These are phyloP conservation scores for Gossypium mustelinum DNA, from an alignment of 345 rosid genomes.

Conservation along the genomic window DNA sequence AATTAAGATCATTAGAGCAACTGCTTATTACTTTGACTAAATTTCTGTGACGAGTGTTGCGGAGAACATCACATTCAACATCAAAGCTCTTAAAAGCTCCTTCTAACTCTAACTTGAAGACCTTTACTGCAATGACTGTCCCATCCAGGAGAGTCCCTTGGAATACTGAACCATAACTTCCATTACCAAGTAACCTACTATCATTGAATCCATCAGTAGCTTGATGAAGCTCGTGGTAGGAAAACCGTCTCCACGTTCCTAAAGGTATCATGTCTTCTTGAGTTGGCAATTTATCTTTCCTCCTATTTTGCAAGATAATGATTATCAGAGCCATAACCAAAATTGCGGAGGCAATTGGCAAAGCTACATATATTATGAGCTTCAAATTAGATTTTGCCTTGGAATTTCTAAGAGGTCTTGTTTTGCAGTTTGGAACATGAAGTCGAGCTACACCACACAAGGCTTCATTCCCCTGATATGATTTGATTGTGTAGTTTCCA, in stretches of 20 bases:
- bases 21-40: slow-evolving; percentile 12
- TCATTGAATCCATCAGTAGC: neutral
- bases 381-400: neutral
- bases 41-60: slow-evolving; percentile 16
- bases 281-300: neutral
- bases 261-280: neutral
- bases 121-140: slow-evolving; percentile 11
- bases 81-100: neutral
- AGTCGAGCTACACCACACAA: slow-evolving; percentile 13
- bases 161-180: slow-evolving; percentile 20
- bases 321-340: neutral
- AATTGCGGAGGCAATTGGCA: neutral
- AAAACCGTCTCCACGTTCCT: slow-evolving; percentile 5
- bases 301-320: neutral
- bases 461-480: slow-evolving; percentile 12
- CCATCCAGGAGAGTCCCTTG: slow-evolving; percentile 5
- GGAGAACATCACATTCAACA: slow-evolving; percentile 9
- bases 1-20: neutral
- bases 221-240: neutral
- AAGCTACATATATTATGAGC: neutral
- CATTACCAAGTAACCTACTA: slow-evolving; percentile 5
- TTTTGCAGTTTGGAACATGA: slow-evolving; percentile 17
- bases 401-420: neutral
- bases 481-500: slow-evolving; percentile 12
- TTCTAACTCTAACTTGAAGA: slow-evolving; percentile 9